These are phyloP conservation scores for Phellopilus nigrolimitatus DNA, from an alignment of 1,284 basidiomycete genomes.

Conservation along the genomic window DNA sequence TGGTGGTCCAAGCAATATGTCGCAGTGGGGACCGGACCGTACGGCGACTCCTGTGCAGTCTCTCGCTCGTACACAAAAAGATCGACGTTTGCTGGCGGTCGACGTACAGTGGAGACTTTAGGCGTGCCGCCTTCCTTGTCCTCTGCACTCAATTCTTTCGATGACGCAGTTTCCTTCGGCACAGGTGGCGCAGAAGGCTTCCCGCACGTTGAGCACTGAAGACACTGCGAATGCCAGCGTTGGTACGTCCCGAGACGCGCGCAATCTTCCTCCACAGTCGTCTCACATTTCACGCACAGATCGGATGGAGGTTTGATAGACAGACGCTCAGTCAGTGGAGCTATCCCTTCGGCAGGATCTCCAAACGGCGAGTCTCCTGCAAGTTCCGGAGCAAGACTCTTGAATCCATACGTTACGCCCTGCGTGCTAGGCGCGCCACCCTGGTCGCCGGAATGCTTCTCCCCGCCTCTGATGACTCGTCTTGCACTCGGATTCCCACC, in stretches of 20 bases:
- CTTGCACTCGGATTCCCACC: conserved; percentile 76
- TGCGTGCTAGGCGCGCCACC: conserved; percentile 58
- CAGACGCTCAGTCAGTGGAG: conserved; percentile 40
- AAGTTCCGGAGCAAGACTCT: conserved; percentile 82
- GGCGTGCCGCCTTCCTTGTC: conserved; percentile 44
- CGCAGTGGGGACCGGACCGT: conserved; percentile 62
- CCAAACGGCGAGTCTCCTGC: conserved; percentile 82
- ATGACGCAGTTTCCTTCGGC: conserved; percentile 46
- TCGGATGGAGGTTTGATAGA: conserved; percentile 75
- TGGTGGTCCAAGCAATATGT: conserved; percentile 81
- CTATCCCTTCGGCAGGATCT: conserved; percentile 37
- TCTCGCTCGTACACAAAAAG: conserved; percentile 72
- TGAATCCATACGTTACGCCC: conserved; percentile 82
- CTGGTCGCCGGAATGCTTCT: conserved; percentile 40
- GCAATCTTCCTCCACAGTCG: conserved; percentile 97
- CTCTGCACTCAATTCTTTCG: conserved; percentile 35
- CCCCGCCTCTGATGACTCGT: conserved; percentile 65
- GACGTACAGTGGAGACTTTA: conserved; percentile 58
- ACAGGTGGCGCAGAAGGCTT: conserved; percentile 65
- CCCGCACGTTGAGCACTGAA: conserved; percentile 80
- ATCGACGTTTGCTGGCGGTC: conserved; percentile 74
- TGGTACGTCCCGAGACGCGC: conserved; percentile 89
- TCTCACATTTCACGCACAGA: conserved; percentile 83
- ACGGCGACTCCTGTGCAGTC: conserved; percentile 58
- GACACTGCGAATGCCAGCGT: conserved; percentile 93